These are phyloP conservation scores for Perilla frutescens DNA, from an alignment of 257 asterid genomes.

Conservation along the genomic window DNA sequence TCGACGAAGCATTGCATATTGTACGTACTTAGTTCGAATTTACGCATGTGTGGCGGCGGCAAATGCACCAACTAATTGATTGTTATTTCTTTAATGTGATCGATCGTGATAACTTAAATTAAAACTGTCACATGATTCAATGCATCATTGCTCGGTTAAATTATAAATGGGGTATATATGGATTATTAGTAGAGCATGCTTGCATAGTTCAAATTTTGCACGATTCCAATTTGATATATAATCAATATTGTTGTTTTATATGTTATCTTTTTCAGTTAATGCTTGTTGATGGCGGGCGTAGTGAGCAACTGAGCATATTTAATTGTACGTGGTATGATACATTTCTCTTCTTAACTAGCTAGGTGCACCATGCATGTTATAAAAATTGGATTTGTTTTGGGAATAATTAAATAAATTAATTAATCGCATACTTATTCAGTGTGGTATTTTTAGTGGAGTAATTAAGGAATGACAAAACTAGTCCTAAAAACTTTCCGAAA, in stretches of 20 bases:
- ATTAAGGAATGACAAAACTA: too few species aligned
- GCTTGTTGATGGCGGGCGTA: slow-evolving; percentile 5
- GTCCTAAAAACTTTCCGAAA: too few species aligned
- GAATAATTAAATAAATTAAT: too few species aligned
- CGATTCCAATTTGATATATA: background rate
- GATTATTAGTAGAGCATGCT: too few species aligned
- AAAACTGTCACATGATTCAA: background rate
- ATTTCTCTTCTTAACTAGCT: too few species aligned
- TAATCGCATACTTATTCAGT: too few species aligned
- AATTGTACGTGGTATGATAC: too few species aligned
- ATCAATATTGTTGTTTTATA: background rate
- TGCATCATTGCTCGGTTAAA: background rate
- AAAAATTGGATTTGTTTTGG: too few species aligned
- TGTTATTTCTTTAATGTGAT: too few species aligned
- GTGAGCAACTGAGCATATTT: slow-evolving; percentile 11
- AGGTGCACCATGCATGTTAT: too few species aligned
- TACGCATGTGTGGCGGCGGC: slow-evolving; percentile 40
- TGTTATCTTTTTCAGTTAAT: background rate
- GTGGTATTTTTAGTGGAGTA: too few species aligned
- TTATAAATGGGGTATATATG: background rate
- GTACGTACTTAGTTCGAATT: background rate
- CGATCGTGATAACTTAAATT: background rate
- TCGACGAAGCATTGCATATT: slow-evolving; percentile 25
- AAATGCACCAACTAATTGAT: background rate
- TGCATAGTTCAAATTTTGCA: background rate